Evolutionary conservation across 2,329 filamentous ascomycete genomes (phyloP).

Genomic region (Graphiopsis chlorocephala): DNA sequence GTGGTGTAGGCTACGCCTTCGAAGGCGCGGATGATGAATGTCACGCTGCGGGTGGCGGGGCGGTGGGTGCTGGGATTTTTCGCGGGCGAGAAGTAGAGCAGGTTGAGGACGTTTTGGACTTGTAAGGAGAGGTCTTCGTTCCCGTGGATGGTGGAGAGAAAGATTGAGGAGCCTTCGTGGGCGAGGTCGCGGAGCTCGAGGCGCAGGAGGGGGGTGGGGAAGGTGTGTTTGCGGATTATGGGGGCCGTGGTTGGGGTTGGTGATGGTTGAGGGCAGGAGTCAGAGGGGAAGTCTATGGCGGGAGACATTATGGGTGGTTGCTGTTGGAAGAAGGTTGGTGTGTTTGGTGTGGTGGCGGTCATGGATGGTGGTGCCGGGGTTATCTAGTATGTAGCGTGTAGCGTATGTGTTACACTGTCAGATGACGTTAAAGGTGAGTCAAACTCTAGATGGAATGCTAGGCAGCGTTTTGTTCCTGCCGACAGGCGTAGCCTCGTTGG

Average conservation of each 20-base stretch:
- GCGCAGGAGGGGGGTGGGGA: constrained; percentile 45
- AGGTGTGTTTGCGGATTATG: constrained; percentile 29
- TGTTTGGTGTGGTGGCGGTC: neutral
- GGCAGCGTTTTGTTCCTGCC: neutral
- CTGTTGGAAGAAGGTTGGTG: constrained; percentile 38
- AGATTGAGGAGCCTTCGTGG: constrained; percentile 60
- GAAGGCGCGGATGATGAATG: constrained; percentile 75
- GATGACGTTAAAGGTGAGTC: neutral
- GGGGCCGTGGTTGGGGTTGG: constrained; percentile 17
- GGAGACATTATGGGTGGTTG: constrained; percentile 38
- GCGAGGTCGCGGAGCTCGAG: constrained; percentile 50
- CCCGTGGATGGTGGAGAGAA: constrained; percentile 66
- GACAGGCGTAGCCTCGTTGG: neutral
- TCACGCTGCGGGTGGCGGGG: constrained; percentile 77
- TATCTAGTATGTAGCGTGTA: neutral
- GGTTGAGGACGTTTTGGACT: constrained; percentile 65
- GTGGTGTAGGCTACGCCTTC: constrained; percentile 86
- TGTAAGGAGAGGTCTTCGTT: constrained; percentile 60
- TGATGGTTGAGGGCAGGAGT: neutral
- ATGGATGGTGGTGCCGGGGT: neutral
- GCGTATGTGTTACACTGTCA: neutral
- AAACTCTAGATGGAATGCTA: neutral
- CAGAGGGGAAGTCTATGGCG: constrained; percentile 18
- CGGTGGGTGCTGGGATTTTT: constrained; percentile 29
- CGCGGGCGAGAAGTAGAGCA: constrained; percentile 59